Conservation (phyloP, 306 rosid genomes). For the Psophocarpus tetragonolobus region DNA sequence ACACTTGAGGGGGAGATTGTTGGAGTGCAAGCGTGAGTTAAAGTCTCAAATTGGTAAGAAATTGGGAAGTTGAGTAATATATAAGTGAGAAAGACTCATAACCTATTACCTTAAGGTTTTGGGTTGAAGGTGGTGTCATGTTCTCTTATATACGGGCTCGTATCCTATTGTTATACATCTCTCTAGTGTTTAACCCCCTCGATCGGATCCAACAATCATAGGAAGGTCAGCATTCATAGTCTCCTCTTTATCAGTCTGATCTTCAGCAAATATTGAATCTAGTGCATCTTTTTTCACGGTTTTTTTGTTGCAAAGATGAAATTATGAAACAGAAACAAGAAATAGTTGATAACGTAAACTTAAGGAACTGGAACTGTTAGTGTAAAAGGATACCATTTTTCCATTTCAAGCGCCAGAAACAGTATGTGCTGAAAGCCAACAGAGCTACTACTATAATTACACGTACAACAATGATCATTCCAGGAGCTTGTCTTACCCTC, state of each 20-base stretch:
- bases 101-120: no score
- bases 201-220: no score
- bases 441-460: neutral
- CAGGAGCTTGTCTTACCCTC: neutral
- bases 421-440: slow-evolving; percentile 23
- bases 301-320: neutral
- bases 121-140: no score
- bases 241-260: neutral
- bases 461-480: slow-evolving; percentile 4
- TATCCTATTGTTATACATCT: no score
- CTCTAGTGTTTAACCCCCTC: no score
- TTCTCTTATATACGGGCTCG: no score
- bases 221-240: slow-evolving; percentile 30
- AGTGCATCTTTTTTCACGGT: neutral
- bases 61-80: no score
- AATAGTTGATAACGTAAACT: neutral
- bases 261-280: neutral
- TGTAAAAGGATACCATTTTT: slow-evolving; percentile 18
- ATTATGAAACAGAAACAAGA: neutral
- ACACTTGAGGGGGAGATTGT: no score
- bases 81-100: no score
- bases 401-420: slow-evolving; percentile 33
- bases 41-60: no score
- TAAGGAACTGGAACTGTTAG: neutral
- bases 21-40: no score